These are phyloP conservation scores for Ophiocytium majus DNA, from an alignment of 352 stramenopile genomes.

Conservation along the genomic window DNA sequence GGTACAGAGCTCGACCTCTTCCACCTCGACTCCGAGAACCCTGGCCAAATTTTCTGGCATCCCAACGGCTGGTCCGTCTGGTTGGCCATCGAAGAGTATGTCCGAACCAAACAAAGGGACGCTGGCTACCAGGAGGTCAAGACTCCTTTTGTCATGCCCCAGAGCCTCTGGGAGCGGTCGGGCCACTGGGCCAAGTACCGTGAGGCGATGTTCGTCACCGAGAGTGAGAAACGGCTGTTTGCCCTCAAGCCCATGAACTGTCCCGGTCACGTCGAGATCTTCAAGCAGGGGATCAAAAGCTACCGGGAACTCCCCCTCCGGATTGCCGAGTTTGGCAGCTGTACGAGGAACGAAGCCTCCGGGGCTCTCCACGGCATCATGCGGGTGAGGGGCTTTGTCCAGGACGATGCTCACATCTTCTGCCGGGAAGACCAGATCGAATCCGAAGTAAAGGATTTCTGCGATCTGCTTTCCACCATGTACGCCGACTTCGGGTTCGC, in stretches of 20 bases:
- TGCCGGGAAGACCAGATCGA: constrained; percentile 89
- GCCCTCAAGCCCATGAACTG: constrained; percentile 98
- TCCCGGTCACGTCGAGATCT: constrained; percentile 96
- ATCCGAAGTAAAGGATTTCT: constrained; percentile 70
- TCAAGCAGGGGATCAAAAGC: constrained; percentile 81
- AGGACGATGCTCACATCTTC: constrained; percentile 97
- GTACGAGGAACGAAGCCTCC: constrained; percentile 92
- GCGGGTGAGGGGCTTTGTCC: constrained; percentile 89
- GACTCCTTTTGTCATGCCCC: constrained; percentile 96
- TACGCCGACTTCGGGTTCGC: constrained; percentile 92
- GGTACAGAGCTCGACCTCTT: constrained; percentile 92
- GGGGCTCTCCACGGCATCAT: constrained; percentile 91
- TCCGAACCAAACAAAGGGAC: constrained; percentile 59
- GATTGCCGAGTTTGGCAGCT: constrained; percentile 92
- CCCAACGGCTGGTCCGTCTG: constrained; percentile 67
- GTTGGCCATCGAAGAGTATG: constrained; percentile 2
- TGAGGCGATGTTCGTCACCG: constrained; percentile 97
- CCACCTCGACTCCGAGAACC: constrained; percentile 76
- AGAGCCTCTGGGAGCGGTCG: constrained; percentile 92
- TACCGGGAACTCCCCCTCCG: constrained; percentile 94
- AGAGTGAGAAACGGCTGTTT: constrained; percentile 85
- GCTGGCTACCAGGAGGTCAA: constrained; percentile 87
- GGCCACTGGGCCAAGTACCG: constrained; percentile 96
- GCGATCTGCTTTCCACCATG: constrained; percentile 88
- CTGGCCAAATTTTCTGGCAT: no score